Base-by-base conservation (phyloP, 192 early-diverging fungal species). In the Backusella tarrabulga region DNA sequence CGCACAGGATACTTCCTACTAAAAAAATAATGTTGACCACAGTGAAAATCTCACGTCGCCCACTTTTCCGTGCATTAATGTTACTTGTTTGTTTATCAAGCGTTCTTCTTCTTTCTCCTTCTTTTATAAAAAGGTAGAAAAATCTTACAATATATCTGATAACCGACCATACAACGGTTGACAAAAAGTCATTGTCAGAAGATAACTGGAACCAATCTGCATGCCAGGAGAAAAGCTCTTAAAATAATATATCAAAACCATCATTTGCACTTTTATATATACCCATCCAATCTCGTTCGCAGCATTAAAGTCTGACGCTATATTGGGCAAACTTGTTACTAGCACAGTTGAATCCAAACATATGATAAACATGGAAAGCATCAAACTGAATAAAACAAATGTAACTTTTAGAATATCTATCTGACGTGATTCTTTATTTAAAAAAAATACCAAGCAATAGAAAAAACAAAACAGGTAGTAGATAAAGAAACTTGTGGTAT, bases 271-370 rank as follows among this genome's bases (percentile, higher is more conserved):
- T 19, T n/a, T 50, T 3, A 77, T 35, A 34, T 66, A 67, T 50
- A 98, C 89, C 97, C 97, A 98, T 14, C 92, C 82, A 63, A 94
- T 90, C 66, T 86, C 81, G 44, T 86, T 87, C 32, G 92, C 83
- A 11, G 88, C 83, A 6, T 85, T 74, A 52, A 97, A 93, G 35
- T 95, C 91, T 34, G 83, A 77, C 17, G 90, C 89, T 72, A 98
- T 96, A 0, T 77, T 82, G 15, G 88, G 84, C 44, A 95, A 85
- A 2, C 93, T 88, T 0, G 95, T 95, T 5, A 92, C 87, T 36
- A 98, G 88, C 67, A 98, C 94, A 0, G 94, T 96, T 72, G 91
- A 91, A 75, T 96, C 95, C 8, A 94, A 78, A 19, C 90, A 88
- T 0, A 90, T 90, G 34, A 96, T 87, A 72, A 96, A 92, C 73